Evolutionary conservation across 805 yeast species (phyloP).

Genomic region (Hanseniaspora vineae): DNA sequence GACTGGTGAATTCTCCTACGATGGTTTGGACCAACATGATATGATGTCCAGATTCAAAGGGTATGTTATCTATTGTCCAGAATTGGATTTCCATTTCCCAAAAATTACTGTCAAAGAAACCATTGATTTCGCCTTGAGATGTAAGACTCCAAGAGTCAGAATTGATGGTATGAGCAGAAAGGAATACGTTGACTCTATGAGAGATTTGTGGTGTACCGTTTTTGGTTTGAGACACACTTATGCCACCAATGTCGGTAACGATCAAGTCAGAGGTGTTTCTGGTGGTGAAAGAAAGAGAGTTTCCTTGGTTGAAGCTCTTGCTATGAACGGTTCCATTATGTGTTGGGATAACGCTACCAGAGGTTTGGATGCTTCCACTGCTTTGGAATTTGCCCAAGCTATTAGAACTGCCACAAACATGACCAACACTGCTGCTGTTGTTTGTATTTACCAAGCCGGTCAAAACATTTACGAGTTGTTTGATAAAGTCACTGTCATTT

Average conservation of each 20-base stretch:
- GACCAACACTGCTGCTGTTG: slow-evolving; percentile 42
- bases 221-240: slow-evolving; percentile 48
- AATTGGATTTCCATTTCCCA: slow-evolving; percentile 38
- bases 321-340: slow-evolving; percentile 38
- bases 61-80: slow-evolving; percentile 40
- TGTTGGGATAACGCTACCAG: slow-evolving; percentile 64
- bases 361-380: slow-evolving; percentile 61
- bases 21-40: slow-evolving; percentile 34
- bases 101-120: slow-evolving; percentile 39
- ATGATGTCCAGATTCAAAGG: slow-evolving; percentile 35
- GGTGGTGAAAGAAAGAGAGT: slow-evolving; percentile 68
- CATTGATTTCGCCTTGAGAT: slow-evolving; percentile 35
- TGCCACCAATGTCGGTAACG: slow-evolving; percentile 55
- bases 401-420: slow-evolving; percentile 47
- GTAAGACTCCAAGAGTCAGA: slow-evolving; percentile 34
- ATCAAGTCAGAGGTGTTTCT: slow-evolving; percentile 54
- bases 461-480: slow-evolving; percentile 49
- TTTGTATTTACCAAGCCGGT: slow-evolving; percentile 58
- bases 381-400: slow-evolving; percentile 50
- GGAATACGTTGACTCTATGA: slow-evolving; percentile 27
- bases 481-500: slow-evolving; percentile 47
- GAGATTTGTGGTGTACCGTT: slow-evolving; percentile 30
- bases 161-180: slow-evolving; percentile 29
- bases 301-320: slow-evolving; percentile 52
- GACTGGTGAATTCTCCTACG: slow-evolving; percentile 32